phyloP scores from a whole-genome alignment of 1,139 yeast species.

The Zygosaccharomyces pseudobailii region DNA sequence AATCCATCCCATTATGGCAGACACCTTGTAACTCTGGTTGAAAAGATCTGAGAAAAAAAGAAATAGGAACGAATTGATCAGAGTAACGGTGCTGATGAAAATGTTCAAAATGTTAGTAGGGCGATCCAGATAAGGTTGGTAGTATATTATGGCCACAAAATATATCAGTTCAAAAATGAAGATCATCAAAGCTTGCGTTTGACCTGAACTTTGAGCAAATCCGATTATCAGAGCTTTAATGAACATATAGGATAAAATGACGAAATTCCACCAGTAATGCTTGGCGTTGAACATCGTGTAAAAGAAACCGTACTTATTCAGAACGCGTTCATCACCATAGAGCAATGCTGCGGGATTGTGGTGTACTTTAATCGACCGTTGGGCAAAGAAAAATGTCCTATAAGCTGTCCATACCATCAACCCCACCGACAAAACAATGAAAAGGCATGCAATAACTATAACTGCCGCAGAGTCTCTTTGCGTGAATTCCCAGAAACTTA shows the following conservation, averaged over 20 bases:
- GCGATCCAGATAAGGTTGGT: slow-evolving; percentile 64
- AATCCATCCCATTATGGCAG: slow-evolving; percentile 76
- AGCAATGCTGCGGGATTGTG: slow-evolving; percentile 74
- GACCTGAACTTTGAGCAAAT: slow-evolving; percentile 65
- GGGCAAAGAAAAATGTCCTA: slow-evolving; percentile 56
- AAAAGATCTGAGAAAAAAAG: slow-evolving; percentile 69
- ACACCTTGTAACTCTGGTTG: slow-evolving; percentile 61
- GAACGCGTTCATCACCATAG: slow-evolving; percentile 61
- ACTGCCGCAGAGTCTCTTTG: slow-evolving; percentile 70
- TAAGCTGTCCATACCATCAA: slow-evolving; percentile 56
- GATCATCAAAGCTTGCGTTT: slow-evolving; percentile 60
- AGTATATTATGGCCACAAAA: slow-evolving; percentile 51
- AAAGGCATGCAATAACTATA: slow-evolving; percentile 61
- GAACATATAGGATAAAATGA: slow-evolving; percentile 50
- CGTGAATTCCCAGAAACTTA: slow-evolving; percentile 73
- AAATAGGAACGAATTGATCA: slow-evolving; percentile 68
- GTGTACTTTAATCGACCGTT: slow-evolving; percentile 46
- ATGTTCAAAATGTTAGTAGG: slow-evolving; percentile 67
- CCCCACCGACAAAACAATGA: slow-evolving; percentile 50
- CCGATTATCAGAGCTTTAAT: slow-evolving; percentile 61
- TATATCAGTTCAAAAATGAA: slow-evolving; percentile 63
- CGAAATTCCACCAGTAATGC: slow-evolving; percentile 70
- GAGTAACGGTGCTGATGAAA: slow-evolving; percentile 56
- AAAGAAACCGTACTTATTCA: slow-evolving; percentile 69
- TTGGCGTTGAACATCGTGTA: slow-evolving; percentile 78